Conservation (phyloP, 805 yeast species). For the Suhomyces pyralidae region DNA sequence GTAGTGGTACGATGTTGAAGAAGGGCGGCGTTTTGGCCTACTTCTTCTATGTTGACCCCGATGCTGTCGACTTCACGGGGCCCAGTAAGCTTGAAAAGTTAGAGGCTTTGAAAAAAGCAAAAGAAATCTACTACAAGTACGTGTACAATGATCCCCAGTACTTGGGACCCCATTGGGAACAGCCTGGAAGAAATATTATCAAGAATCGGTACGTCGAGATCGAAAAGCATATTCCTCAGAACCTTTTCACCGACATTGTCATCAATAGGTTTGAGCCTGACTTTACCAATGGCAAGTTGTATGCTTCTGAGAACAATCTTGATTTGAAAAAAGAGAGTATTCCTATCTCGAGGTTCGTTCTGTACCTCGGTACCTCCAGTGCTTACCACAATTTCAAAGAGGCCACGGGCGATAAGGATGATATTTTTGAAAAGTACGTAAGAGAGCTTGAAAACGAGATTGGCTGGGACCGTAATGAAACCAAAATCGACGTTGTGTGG, state of each 20-base stretch:
- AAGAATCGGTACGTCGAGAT: constrained; percentile 43
- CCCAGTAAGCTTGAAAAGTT: constrained; percentile 12
- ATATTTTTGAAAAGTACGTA: constrained; percentile 32
- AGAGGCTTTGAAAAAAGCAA: constrained; percentile 19
- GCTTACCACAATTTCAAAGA: constrained; percentile 57
- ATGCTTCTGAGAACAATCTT: constrained; percentile 23
- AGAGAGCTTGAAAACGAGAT: constrained; percentile 34
- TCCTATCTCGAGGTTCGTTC: constrained; percentile 44
- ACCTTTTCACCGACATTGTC: constrained; percentile 37
- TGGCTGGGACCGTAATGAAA: constrained; percentile 46
- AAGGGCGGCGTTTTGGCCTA: constrained; percentile 43
- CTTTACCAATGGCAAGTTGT: constrained; percentile 10
- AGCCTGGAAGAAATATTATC: constrained; percentile 68
- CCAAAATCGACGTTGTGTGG: constrained; percentile 45
- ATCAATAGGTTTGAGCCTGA: constrained; percentile 26
- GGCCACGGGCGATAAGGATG: constrained; percentile 30
- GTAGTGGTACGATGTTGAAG: constrained; percentile 34
- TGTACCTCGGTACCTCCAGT: constrained; percentile 69
- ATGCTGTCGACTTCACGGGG: constrained; percentile 27
- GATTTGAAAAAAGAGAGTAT: constrained; percentile 28
- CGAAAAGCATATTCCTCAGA: constrained; percentile 39
- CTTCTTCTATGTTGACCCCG: constrained; percentile 43
- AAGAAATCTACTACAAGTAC: constrained; percentile 32
- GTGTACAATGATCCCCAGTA: constrained; percentile 41
- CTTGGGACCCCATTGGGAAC: constrained; percentile 79